Evolutionary conservation across 805 yeast genomes (phyloP).

Genomic region (Tetrapisispora taiwanensis): DNA sequence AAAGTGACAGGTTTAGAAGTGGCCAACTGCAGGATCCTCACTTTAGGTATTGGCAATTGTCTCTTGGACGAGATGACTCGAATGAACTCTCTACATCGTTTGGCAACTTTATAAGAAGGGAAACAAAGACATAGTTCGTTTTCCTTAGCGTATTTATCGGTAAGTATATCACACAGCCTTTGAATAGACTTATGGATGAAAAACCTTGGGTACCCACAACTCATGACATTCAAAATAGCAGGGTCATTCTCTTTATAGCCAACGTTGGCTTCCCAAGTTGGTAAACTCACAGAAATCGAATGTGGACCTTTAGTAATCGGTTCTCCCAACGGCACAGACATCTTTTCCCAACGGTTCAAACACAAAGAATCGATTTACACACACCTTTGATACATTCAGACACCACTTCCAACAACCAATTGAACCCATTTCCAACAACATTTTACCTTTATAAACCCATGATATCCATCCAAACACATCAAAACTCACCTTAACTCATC

Average conservation of each 20-base stretch:
- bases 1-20: conserved; percentile 56
- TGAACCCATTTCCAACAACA: too few relatives aligned
- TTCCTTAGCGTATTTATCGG: conserved; percentile 65
- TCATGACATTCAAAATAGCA: conserved; percentile 58
- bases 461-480: too few relatives aligned
- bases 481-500: too few relatives aligned
- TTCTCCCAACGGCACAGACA: conserved; percentile 46
- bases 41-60: conserved; percentile 15
- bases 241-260: conserved; percentile 88
- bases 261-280: conserved; percentile 89
- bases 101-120: conserved; percentile 70
- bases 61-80: conserved; percentile 32
- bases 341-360: background rate
- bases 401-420: too few relatives aligned
- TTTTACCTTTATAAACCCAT: too few relatives aligned
- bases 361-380: background rate
- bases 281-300: conserved; percentile 89
- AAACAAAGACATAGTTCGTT: conserved; percentile 68
- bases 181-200: conserved; percentile 48
- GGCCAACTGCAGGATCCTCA: conserved; percentile 62
- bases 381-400: too few relatives aligned
- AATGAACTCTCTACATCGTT: conserved; percentile 75
- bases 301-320: conserved; percentile 89
- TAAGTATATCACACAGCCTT: conserved; percentile 43
- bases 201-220: conserved; percentile 75